A percentile compares a stretch with the other conserved stretches of the same genome.
Evolutionary conservation across 176 grass and related monocot species (phyloP).

Genomic region (Oryza glumipatula): DNA sequence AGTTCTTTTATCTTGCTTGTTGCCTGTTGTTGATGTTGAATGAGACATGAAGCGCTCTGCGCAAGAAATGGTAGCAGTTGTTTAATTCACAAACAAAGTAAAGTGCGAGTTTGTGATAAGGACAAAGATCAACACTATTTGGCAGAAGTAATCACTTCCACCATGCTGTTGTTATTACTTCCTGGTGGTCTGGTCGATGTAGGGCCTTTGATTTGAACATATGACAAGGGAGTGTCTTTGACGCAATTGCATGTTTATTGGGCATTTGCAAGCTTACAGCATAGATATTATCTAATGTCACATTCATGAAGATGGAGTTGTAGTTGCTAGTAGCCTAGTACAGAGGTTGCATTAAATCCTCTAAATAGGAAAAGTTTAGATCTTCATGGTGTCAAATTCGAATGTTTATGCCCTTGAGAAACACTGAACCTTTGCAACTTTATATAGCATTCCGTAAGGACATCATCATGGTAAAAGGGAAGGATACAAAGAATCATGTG

Average conservation of each 20-base stretch:
- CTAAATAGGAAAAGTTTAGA: neutral
- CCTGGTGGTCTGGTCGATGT: conserved; percentile 46
- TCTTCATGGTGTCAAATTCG: conserved; percentile 25
- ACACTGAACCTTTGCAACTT: neutral
- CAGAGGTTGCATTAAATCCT: conserved; percentile 32
- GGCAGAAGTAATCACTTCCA: conserved; percentile 43
- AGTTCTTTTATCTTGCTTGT: conserved; percentile 35
- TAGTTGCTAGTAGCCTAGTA: conserved; percentile 8
- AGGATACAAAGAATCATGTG: conserved; percentile 5
- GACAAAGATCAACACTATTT: conserved; percentile 37
- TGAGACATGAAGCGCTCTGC: conserved; percentile 42
- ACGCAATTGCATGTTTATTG: conserved; percentile 42
- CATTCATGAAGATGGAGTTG: conserved; percentile 25
- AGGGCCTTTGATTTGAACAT: conserved; percentile 36
- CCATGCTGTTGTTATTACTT: conserved; percentile 54
- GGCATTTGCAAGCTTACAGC: conserved; percentile 20
- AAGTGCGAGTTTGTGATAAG: conserved; percentile 30
- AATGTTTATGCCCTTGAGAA: conserved; percentile 23
- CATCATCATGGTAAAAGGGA: conserved; percentile 28
- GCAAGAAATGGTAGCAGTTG: conserved; percentile 46
- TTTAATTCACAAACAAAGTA: conserved; percentile 36
- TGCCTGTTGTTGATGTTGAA: conserved; percentile 20
- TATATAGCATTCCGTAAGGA: neutral
- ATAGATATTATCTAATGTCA: conserved; percentile 26
- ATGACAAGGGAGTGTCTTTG: conserved; percentile 22